These are phyloP conservation scores for Talaromyces piceae DNA, from an alignment of 2,329 filamentous ascomycete genomes.

Conservation along the genomic window DNA sequence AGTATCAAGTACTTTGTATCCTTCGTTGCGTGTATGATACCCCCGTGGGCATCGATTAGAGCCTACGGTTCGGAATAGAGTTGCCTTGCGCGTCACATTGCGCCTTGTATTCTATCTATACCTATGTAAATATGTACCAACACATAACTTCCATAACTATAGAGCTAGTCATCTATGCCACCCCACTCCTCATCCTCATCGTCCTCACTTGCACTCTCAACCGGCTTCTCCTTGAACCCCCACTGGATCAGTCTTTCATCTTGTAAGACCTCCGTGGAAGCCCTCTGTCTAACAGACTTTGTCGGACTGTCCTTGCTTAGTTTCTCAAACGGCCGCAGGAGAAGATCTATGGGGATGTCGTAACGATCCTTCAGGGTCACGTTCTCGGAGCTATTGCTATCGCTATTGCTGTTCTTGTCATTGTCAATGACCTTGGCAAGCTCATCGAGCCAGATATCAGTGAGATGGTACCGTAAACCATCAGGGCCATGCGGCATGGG, in stretches of 20 bases:
- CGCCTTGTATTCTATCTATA: too few species aligned
- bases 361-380: conserved; percentile 28
- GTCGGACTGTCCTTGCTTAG: conserved; percentile 49
- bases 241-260: conserved; percentile 69
- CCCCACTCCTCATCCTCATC: conserved; percentile 33
- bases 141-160: too few species aligned
- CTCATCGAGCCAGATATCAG: conserved; percentile 92
- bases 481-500: conserved; percentile 59
- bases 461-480: conserved; percentile 74
- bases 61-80: not conserved
- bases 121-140: too few species aligned
- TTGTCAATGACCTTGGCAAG: conserved; percentile 58
- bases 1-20: not conserved
- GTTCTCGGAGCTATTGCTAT: conserved; percentile 26
- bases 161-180: conserved; percentile 6
- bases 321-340: conserved; percentile 40
- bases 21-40: not conserved
- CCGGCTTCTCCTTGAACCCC: conserved; percentile 31
- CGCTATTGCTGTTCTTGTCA: conserved; percentile 34
- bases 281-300: conserved; percentile 64
- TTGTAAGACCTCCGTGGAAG: conserved; percentile 55
- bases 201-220: conserved; percentile 31
- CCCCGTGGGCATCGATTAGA: not conserved
- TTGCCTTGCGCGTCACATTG: too few species aligned
- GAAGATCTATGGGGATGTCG: conserved; percentile 31